Conservation (phyloP, 495 filamentous ascomycete genomes). For the Geoglossum glabrum region DNA sequence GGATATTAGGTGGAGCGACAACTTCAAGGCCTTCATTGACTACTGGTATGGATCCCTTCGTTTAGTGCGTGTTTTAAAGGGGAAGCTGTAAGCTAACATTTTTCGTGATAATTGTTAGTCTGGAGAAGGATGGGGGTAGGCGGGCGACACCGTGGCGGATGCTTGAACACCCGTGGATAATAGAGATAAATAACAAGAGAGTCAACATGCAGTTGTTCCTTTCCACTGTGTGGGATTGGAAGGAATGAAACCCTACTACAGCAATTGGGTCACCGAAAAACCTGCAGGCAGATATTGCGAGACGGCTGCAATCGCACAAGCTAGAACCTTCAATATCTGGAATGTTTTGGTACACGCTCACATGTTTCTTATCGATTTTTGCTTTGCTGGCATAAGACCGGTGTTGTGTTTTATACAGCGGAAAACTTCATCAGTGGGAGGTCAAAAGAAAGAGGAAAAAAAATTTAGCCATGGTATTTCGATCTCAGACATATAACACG, state of each 20-base stretch:
- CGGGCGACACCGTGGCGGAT: conserved; percentile 93
- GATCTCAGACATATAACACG: background rate
- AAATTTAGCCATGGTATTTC: background rate
- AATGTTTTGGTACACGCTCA: background rate
- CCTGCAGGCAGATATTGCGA: background rate
- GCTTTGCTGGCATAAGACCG: background rate
- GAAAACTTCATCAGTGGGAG: background rate
- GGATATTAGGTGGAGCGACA: conserved; percentile 78
- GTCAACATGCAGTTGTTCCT: conserved; percentile 94
- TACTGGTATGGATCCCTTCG: conserved; percentile 50
- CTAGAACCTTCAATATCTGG: background rate
- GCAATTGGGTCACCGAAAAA: background rate
- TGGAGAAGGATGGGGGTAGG: conserved; percentile 78
- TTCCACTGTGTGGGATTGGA: conserved; percentile 89
- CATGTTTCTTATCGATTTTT: background rate
- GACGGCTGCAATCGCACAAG: background rate
- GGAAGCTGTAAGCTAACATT: background rate
- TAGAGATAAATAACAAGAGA: conserved; percentile 83
- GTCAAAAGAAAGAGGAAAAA: background rate
- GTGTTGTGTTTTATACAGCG: background rate
- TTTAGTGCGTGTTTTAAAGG: background rate
- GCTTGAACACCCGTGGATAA: conserved; percentile 97
- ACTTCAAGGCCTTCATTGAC: conserved; percentile 97
- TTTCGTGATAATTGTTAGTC: conserved; percentile 26
- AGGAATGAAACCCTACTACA: conserved; percentile 21